These are phyloP conservation scores for Trapa bicornis DNA, from an alignment of 345 rosid genomes.

Conservation along the genomic window DNA sequence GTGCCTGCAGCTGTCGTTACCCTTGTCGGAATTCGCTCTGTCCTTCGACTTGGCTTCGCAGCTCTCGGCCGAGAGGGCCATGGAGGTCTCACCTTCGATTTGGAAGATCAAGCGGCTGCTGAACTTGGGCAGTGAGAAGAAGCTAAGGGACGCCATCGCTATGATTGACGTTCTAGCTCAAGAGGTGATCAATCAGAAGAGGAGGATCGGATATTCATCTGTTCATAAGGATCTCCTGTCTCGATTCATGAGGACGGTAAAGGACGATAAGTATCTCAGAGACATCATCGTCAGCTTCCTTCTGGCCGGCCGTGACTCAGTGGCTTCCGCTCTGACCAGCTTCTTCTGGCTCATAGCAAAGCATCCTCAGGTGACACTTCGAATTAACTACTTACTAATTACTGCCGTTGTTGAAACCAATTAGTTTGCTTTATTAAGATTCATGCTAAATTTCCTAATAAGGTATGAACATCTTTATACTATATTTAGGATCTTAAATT, in stretches of 20 bases:
- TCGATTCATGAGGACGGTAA: slow-evolving; percentile 42
- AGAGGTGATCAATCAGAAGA: slow-evolving; percentile 37
- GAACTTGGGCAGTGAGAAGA: slow-evolving; percentile 55
- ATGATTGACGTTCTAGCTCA: slow-evolving; percentile 32
- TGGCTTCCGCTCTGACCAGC: slow-evolving; percentile 41
- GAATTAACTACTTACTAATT: too few relatives aligned
- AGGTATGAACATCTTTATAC: too few relatives aligned
- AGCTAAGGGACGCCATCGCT: slow-evolving; percentile 31
- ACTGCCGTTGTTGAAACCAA: too few relatives aligned
- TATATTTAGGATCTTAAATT: too few relatives aligned
- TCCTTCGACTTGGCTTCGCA: slow-evolving; percentile 57
- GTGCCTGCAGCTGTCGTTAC: slow-evolving; percentile 39
- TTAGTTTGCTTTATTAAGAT: too few relatives aligned
- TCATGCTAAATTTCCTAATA: too few relatives aligned
- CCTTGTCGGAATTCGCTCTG: slow-evolving; percentile 39
- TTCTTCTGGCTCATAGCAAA: slow-evolving; percentile 35
- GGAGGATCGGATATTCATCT: slow-evolving; percentile 19
- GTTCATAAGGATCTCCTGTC: slow-evolving; percentile 45
- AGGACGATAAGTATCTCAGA: slow-evolving; percentile 32
- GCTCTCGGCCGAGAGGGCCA: slow-evolving; percentile 53
- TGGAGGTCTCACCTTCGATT: slow-evolving; percentile 29
- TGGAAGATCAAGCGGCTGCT: slow-evolving; percentile 55
- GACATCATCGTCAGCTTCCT: slow-evolving; percentile 63
- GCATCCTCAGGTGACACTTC: slow-evolving; percentile 18
- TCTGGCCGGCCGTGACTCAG: slow-evolving; percentile 51